These are phyloP conservation scores for Colletotrichum sp. DNA, from an alignment of 2,329 filamentous ascomycete genomes.

Conservation along the genomic window DNA sequence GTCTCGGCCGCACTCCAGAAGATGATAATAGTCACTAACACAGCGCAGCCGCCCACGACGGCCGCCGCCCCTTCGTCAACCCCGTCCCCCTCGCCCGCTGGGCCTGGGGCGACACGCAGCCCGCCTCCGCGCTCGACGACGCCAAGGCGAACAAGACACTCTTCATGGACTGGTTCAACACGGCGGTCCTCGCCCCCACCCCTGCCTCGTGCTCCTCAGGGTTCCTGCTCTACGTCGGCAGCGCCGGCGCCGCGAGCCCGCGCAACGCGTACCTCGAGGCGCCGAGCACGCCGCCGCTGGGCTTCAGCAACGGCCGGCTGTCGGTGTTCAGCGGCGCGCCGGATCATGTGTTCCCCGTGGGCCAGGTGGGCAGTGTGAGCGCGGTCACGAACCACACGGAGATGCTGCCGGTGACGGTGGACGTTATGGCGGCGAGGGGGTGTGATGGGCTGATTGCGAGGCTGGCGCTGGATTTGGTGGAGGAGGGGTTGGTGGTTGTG, in stretches of 20 bases:
- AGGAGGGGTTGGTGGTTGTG: conserved; percentile 50
- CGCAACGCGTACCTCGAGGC: conserved; percentile 33
- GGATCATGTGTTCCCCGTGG: conserved; percentile 46
- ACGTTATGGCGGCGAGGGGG: conserved; percentile 62
- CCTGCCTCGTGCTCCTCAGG: conserved; percentile 33
- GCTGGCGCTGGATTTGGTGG: conserved; percentile 56
- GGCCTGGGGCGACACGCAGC: conserved; percentile 36
- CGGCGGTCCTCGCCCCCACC: conserved; percentile 27
- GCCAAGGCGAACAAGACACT: conserved; percentile 35
- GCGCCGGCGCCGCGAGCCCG: conserved; percentile 5
- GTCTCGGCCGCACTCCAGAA: not conserved
- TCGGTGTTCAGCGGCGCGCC: conserved; percentile 41
- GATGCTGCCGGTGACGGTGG: conserved; percentile 60
- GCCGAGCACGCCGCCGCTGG: conserved; percentile 52
- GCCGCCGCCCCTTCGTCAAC: conserved; percentile 40
- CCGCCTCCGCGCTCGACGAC: conserved; percentile 23
- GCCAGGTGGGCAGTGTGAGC: conserved; percentile 39
- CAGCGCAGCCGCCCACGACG: conserved; percentile 30
- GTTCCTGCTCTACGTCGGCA: conserved; percentile 31
- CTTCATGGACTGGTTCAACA: conserved; percentile 37
- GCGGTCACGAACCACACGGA: conserved; percentile 51
- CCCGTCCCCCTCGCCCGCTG: conserved; percentile 39
- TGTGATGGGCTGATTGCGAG: conserved; percentile 65
- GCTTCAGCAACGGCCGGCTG: conserved; percentile 45
- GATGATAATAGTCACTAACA: not conserved